phyloP scores from a whole-genome alignment of 768 basidiomycete genomes.

The Psilocybe sp. region DNA sequence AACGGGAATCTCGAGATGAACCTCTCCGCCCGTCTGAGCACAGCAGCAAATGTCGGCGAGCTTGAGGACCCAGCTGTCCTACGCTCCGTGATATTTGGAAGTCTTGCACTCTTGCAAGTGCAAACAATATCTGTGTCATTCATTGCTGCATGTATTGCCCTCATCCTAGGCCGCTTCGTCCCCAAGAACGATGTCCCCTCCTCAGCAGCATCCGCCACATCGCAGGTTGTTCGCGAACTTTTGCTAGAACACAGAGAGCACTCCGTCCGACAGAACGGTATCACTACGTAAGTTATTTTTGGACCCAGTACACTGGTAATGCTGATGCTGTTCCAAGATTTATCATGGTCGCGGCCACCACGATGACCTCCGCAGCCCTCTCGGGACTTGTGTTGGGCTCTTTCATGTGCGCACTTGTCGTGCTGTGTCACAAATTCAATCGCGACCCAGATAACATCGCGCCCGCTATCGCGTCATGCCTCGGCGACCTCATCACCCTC shows the following conservation, averaged over 20 bases:
- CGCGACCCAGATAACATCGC: conserved; percentile 97
- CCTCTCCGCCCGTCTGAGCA: conserved; percentile 91
- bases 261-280: conserved; percentile 26
- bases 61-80: conserved; percentile 71
- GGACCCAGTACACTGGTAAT: not conserved
- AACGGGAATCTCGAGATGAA: conserved; percentile 99
- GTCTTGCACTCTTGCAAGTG: conserved; percentile 84
- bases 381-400: conserved; percentile 81
- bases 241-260: conserved; percentile 21
- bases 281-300: conserved; percentile 31
- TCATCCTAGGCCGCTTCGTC: conserved; percentile 66
- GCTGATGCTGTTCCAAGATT: conserved; percentile 42
- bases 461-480: conserved; percentile 87
- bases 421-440: conserved; percentile 70
- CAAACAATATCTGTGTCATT: conserved; percentile 90
- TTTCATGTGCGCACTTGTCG: conserved; percentile 86
- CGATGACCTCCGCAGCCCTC: conserved; percentile 78
- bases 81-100: conserved; percentile 70
- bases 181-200: conserved; percentile 32
- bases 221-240: conserved; percentile 12
- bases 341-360: conserved; percentile 69
- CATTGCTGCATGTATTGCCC: conserved; percentile 76
- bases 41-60: conserved; percentile 90
- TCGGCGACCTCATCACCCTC: conserved; percentile 92
- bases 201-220: conserved; percentile 12